Base-by-base conservation (phyloP, 441 rosid species). In the Jatropha podagrica region DNA sequence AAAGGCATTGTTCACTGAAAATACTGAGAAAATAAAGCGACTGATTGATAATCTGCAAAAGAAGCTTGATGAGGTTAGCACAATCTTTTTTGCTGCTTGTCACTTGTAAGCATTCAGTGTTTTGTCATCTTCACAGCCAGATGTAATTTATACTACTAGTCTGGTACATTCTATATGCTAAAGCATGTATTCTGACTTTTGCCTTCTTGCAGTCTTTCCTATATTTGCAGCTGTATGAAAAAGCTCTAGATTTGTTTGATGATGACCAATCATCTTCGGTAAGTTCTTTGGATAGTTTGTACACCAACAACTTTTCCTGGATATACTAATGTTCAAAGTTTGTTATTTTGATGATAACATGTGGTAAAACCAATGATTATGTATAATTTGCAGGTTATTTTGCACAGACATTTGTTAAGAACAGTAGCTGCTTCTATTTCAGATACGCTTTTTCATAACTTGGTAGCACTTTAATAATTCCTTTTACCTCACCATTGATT, bases 401-500 rank as follows among this genome's bases (percentile, higher is more conserved):
- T 96, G 86, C 98, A 96, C 75, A 85, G 94, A 83, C 98, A 96
- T 85, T 84, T 96, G 75, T 85, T 96, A 76, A 91, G 99, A 90
- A 90, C 98, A 78, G 77, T 86, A 54, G 96, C 88, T 81, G 87
- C 92, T 80, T 80, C 92, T 54, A 82, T 90, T 74, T 85, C 83
- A 59, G 99, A 96, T 83, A 84, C 78, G 32, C 91, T 92, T 65
- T 81, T 96, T 70, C 81, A 81, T 85, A 87, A 83, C 85, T 84
- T 96, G 98, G 99, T 93, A 89, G 41, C 77, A 46, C 75, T 46
- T 73, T 48, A 68, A 38, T 58, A 8, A 46, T 75, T 77, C 74
- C 46, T 6, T 83, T 76, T 75, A 65, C 49, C 59, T 78, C 20
- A 70, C 52, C 13, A 44, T 80, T 75, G 15, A 23, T 63, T 64